Base-by-base conservation (phyloP, 139 green algal species). In the Yamagishiella unicocca region DNA sequence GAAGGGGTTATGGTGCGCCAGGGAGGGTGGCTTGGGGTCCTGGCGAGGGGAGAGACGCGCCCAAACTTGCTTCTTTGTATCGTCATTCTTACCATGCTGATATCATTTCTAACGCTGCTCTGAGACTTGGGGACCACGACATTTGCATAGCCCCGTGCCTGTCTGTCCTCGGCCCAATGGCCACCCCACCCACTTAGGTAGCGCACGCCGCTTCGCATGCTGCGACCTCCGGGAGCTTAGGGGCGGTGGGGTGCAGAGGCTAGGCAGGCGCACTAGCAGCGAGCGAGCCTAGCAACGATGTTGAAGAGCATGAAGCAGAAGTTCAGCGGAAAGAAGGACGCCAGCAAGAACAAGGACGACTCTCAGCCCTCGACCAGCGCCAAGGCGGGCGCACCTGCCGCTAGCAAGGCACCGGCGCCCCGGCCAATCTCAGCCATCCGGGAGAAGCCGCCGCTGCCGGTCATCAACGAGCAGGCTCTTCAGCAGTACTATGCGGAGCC, bases 361-460 rank as follows among this genome's bases (percentile, higher is more conserved):
- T 83, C 84, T 29, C 61, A 68, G 45, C 77, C 45, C 73, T 86
- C 37, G 29, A 85, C 68, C 46, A 88, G 61, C 64, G 62, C 70
- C 58, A 77, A 81, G 68, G 58, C 46, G 77, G 66, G 73, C 33
- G 42, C 72, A 14, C 43, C 64, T 29, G 68, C 70, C 29, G 70
- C n/a, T 42, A 77, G 80, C 80, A 87, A 87, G 82, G 67, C 82
- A 17, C 86, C 68, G 22, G 83, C 73, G 24, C 61, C 87, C 21
- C 73, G 87, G 62, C 87, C 90, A 37, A 62, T 85, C 33, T 91
- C 91, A 85, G 91, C 87, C 22, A 77, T 81, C 31, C 72, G 88
- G 54, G 91, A 94, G 71, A 96, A 96, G 87, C 94, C 93, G 35
- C 87, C 88, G 25, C 84, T 96, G 27, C 94, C 94, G 7, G 71